phyloP scores from a whole-genome alignment of 2,329 filamentous ascomycete species.

The Orbilia blumenaviensis region DNA sequence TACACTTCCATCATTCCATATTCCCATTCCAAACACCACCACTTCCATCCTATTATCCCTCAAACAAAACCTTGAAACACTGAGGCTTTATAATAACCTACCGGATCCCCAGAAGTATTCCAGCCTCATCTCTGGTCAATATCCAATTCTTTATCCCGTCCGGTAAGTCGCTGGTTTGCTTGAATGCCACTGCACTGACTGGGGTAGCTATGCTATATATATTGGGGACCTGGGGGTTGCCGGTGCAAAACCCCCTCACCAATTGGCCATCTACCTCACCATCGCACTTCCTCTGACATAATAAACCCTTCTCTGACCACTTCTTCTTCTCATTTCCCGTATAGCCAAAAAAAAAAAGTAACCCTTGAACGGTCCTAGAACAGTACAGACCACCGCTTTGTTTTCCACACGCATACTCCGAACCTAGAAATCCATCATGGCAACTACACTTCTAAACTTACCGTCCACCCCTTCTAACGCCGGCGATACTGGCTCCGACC shows the following conservation, averaged over 20 bases:
- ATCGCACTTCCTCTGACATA: background rate
- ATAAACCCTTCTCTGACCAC: slow-evolving; percentile 10
- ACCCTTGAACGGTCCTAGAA: background rate
- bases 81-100: too few species aligned
- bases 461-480: slow-evolving; percentile 32
- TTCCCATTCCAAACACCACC: background rate
- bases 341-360: background rate
- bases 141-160: background rate
- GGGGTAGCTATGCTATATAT: too few species aligned
- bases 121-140: background rate
- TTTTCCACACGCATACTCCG: background rate
- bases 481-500: slow-evolving; percentile 43
- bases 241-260: background rate
- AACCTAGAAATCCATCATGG: slow-evolving; percentile 23
- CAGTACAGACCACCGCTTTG: background rate
- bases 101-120: background rate
- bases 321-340: background rate
- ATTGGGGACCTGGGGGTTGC: too few species aligned
- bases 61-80: background rate
- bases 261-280: background rate
- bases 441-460: slow-evolving; percentile 53
- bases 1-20: background rate
- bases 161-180: background rate
- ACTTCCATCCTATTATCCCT: background rate
- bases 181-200: too few species aligned